Conservation (phyloP, 208 protist species). For the Crithidia thermophila region DNA sequence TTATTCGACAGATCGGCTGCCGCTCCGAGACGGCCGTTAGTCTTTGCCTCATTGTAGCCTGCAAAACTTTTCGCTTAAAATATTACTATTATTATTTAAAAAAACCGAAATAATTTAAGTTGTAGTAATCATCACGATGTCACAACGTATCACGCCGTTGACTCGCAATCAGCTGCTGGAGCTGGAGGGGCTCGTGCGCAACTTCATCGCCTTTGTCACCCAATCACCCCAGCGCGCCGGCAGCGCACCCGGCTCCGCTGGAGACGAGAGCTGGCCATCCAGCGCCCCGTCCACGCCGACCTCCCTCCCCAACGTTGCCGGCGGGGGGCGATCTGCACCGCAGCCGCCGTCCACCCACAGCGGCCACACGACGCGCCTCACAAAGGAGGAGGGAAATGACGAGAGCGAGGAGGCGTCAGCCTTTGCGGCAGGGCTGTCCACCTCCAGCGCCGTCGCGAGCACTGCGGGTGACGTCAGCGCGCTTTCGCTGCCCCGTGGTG, state of each 20-base stretch:
- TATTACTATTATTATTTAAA: no score
- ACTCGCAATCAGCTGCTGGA: constrained; percentile 76
- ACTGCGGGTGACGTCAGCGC: neutral
- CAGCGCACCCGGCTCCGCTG: neutral
- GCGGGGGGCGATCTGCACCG: no score
- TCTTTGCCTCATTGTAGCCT: no score
- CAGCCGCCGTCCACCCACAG: no score
- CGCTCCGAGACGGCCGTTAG: no score
- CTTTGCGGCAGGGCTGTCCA: constrained; percentile 1
- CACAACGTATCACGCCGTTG: constrained; percentile 60
- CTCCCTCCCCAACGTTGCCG: neutral
- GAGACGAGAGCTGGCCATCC: constrained; percentile 15
- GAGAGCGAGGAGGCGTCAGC: no score
- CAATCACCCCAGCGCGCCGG: constrained; percentile 9
- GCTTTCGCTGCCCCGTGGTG: neutral
- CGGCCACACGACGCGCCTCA: no score
- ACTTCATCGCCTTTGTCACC: constrained; percentile 28
- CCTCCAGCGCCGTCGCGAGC: neutral
- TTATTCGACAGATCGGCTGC: no score
- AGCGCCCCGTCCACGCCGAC: constrained; percentile 12
- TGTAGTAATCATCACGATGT: constrained; percentile 25
- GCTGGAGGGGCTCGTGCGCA: constrained; percentile 50
- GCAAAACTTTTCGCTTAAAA: no score
- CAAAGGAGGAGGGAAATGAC: no score
- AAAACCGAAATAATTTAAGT: neutral